Conservation (phyloP, 371 early-diverging fungal species). For the Aphelidium insulamus region DNA sequence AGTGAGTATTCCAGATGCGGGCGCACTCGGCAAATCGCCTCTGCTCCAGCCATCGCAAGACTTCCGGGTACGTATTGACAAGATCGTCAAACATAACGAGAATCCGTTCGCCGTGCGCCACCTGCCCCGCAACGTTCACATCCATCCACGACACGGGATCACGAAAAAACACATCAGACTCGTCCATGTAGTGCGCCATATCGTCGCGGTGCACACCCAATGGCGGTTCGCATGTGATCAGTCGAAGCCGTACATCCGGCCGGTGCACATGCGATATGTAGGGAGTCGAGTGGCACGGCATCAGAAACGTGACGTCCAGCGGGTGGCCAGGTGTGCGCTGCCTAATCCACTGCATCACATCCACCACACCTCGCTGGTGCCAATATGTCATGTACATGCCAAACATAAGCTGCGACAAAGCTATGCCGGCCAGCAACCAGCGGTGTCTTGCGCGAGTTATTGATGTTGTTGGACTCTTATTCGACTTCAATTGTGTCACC, state of each 20-base stretch:
- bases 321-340: constrained; percentile 3
- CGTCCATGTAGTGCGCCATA: constrained; percentile 30
- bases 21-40: constrained; percentile 32
- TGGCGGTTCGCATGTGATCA: constrained; percentile 79
- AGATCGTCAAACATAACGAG: constrained; percentile 43
- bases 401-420: too few species aligned
- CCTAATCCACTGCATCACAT: constrained; percentile 50
- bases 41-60: constrained; percentile 5
- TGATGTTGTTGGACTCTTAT: too few species aligned
- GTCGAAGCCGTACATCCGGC: constrained; percentile 37
- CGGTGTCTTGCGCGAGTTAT: too few species aligned
- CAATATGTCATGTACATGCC: constrained; percentile 41
- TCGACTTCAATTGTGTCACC: too few species aligned
- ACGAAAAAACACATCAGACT: constrained; percentile 56
- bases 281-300: constrained; percentile 93
- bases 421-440: too few species aligned
- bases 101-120: constrained; percentile 24
- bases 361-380: constrained; percentile 82
- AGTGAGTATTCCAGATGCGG: constrained; percentile 73
- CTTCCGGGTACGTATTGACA: constrained; percentile 10
- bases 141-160: constrained; percentile 33
- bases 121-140: constrained; percentile 12
- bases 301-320: constrained; percentile 37
- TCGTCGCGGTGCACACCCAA: constrained; percentile 11
- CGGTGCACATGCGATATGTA: constrained; percentile 50